Evolutionary conservation across 441 rosid species (phyloP).

Genomic region (Populus hybrid): DNA sequence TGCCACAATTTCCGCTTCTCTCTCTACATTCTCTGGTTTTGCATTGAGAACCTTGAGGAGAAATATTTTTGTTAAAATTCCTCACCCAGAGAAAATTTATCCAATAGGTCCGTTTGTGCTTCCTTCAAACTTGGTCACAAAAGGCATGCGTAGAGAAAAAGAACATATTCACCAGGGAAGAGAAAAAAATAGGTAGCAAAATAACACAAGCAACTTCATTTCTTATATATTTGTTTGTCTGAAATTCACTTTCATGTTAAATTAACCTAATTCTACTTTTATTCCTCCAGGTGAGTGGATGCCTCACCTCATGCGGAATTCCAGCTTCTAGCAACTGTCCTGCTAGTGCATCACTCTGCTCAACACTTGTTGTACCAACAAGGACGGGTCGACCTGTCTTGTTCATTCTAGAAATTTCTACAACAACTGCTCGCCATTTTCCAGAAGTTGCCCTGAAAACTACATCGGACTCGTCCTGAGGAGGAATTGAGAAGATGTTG

Average conservation of each 20-base stretch:
- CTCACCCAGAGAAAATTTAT: background rate
- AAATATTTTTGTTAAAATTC: slow-evolving; percentile 21
- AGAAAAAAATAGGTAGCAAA: background rate
- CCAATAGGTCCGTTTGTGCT: background rate
- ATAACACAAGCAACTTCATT: background rate
- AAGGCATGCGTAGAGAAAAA: background rate
- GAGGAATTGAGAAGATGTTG: slow-evolving; percentile 27
- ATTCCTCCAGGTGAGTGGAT: slow-evolving; percentile 9
- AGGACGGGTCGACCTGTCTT: slow-evolving; percentile 93
- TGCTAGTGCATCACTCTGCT: slow-evolving; percentile 92
- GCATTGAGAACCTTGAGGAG: slow-evolving; percentile 87
- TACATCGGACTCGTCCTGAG: slow-evolving; percentile 96
- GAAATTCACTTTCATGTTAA: background rate
- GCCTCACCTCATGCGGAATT: slow-evolving; percentile 84
- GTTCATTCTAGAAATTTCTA: slow-evolving; percentile 93
- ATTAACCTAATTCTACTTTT: background rate
- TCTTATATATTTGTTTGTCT: background rate
- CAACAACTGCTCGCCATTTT: slow-evolving; percentile 94
- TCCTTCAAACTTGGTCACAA: background rate
- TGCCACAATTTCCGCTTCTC: slow-evolving; percentile 99
- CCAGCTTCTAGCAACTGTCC: slow-evolving; percentile 76
- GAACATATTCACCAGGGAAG: background rate
- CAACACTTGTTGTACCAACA: slow-evolving; percentile 98
- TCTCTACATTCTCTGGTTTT: slow-evolving; percentile 98
- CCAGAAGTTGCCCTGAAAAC: slow-evolving; percentile 88